Conservation (phyloP, 164 flowering plant genomes). For the Annona cherimola region DNA sequence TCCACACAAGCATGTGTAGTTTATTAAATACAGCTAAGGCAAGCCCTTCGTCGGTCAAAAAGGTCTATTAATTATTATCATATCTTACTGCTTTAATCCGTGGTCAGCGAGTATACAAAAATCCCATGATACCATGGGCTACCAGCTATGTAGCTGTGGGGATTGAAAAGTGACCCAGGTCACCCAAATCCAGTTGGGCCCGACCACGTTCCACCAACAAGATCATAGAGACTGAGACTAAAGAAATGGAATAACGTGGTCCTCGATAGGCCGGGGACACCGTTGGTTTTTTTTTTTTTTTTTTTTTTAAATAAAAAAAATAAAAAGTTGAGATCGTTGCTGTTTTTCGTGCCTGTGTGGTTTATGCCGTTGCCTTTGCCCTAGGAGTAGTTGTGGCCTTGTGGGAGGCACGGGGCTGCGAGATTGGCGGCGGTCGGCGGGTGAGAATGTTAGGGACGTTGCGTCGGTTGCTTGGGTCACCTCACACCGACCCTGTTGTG, state of each 20-base stretch:
- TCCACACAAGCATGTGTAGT: background rate
- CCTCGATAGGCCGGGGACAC: background rate
- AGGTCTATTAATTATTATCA: background rate
- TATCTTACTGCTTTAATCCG: no score
- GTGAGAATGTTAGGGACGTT: constrained; percentile 10
- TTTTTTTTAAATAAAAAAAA: background rate
- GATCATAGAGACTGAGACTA: background rate
- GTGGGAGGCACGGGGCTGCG: background rate
- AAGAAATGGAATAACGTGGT: no score
- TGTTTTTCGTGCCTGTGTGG: background rate
- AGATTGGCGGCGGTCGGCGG: constrained; percentile 7
- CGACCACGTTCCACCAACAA: background rate
- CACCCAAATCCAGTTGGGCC: background rate
- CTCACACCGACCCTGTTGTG: background rate
- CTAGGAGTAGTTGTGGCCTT: background rate
- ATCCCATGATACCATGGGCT: background rate
- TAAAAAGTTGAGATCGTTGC: background rate
- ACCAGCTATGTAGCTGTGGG: background rate
- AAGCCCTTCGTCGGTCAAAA: background rate
- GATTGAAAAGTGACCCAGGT: background rate
- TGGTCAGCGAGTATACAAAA: no score
- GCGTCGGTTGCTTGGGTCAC: background rate
- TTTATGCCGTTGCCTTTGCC: background rate
- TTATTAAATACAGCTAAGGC: background rate
- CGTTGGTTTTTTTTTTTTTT: background rate